A percentile compares a stretch with the other conserved stretches of the same genome.
Evolutionary conservation across 768 basidiomycete genomes (phyloP).

Genomic region (Amanita rimosa): DNA sequence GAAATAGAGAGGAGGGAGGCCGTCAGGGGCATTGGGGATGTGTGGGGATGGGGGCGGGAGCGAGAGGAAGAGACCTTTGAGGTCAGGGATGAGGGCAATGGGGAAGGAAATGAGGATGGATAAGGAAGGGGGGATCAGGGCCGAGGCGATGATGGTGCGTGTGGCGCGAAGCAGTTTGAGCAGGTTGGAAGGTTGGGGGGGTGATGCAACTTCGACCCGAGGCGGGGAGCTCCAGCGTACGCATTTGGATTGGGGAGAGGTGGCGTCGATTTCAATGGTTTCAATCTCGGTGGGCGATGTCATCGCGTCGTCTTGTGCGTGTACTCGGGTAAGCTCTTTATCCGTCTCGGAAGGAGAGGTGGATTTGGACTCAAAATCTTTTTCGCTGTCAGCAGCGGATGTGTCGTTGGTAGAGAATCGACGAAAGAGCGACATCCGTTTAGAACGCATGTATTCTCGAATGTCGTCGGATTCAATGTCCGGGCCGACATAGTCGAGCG

Average conservation of each 20-base stretch:
- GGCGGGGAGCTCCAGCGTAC: neutral
- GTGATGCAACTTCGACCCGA: neutral
- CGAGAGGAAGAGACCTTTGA: constrained; percentile 55
- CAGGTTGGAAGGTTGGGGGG: neutral
- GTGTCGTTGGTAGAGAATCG: neutral
- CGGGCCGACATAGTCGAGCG: constrained; percentile 43
- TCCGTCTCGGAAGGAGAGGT: neutral
- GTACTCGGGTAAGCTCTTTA: neutral
- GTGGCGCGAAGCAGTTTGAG: constrained; percentile 1
- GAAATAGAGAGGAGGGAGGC: constrained; percentile 54
- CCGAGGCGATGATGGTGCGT: constrained; percentile 20
- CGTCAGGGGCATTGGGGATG: constrained; percentile 45
- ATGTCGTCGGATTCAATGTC: no score
- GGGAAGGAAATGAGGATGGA: constrained; percentile 43
- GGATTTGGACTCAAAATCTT: neutral
- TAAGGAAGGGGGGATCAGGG: constrained; percentile 38
- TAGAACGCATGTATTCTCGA: constrained; percentile 17
- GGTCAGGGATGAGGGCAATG: constrained; percentile 40
- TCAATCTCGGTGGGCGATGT: neutral
- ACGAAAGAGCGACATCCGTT: constrained; percentile 15
- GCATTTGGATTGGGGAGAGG: neutral
- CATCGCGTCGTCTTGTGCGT: neutral
- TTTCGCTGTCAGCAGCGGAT: neutral
- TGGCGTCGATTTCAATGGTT: neutral
- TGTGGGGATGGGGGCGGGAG: constrained; percentile 27